Base-by-base conservation (phyloP, 345 rosid species). In the Leavenworthia alabamica region DNA sequence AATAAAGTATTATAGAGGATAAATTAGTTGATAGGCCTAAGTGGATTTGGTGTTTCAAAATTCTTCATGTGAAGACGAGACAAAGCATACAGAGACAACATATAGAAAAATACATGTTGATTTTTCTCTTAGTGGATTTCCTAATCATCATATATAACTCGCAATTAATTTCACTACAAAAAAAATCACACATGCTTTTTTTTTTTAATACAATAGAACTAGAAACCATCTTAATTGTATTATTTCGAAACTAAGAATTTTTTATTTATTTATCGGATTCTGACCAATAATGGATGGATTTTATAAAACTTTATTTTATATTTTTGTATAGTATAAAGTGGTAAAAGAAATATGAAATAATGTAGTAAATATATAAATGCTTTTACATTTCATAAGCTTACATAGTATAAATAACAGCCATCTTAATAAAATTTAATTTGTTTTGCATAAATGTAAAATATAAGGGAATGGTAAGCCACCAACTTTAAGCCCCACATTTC, bases 41-140 rank as follows among this genome's bases (percentile, higher is more conserved):
- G 47, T 44, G 64, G 59, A 56, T 59, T 71, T 64, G 75, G 75
- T 71, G 60, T 17, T 64, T 49, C 42, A 17, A 48, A 55, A 56
- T 70, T 63, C 70, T 56, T 63, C 70, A 40, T 64, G 56, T 50
- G 40, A 56, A 64, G 19, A 57, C 3, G 40, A 57, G 65, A 71
- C 70, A 71, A 64, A 64, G 29, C 56, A 64, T 50, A 50, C 19
- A 33, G 6, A 64, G 75, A 71, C 75, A 71, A 56, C 0, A 31
- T 4, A 28, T 28, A 20, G 2, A 36, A 44, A 52, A 44, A 11
- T 32, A 48, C 19, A 31, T 26, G 27, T 51, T 52, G 28, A 29
- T 46, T 45, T 54, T 36, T 50, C 46, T 16, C 74, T 70, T 51
- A 29, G 15, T 70, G 51, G 45, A 22, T 46, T 59, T 37, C 20